Evolutionary conservation across 768 basidiomycete species (phyloP).

Genomic region (Trametes elegans): DNA sequence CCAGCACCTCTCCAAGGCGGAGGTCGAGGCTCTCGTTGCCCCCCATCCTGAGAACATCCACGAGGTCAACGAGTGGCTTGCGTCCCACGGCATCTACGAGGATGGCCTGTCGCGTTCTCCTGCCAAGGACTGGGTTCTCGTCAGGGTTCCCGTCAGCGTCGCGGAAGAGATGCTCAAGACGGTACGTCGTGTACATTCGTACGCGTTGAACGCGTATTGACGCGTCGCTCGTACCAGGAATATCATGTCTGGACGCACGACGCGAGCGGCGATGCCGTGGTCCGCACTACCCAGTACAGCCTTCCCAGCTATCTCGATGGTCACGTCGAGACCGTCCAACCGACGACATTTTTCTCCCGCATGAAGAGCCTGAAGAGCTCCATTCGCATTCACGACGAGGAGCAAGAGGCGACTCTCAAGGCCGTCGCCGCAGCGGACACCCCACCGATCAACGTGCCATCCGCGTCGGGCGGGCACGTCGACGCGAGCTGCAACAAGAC

Average conservation of each 20-base stretch:
- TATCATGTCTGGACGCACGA: slow-evolving; percentile 62
- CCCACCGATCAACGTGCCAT: slow-evolving; percentile 31
- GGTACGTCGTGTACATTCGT: slow-evolving; percentile 35
- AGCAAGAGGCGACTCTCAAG: background rate
- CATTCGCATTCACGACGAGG: slow-evolving; percentile 25
- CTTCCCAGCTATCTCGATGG: slow-evolving; percentile 56
- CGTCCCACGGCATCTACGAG: slow-evolving; percentile 49
- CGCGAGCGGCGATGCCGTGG: slow-evolving; percentile 48
- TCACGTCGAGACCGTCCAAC: slow-evolving; percentile 68
- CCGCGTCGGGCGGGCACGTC: slow-evolving; percentile 28
- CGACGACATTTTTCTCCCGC: slow-evolving; percentile 66
- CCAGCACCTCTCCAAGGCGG: slow-evolving; percentile 53
- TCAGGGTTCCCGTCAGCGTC: slow-evolving; percentile 53
- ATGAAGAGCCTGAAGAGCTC: slow-evolving; percentile 43
- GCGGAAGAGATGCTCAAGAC: slow-evolving; percentile 75
- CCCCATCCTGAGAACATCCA: slow-evolving; percentile 53
- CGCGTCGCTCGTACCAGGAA: slow-evolving; percentile 36
- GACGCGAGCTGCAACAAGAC: slow-evolving; percentile 32
- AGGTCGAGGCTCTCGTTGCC: slow-evolving; percentile 60
- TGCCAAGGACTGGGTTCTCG: slow-evolving; percentile 67
- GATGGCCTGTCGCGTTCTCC: slow-evolving; percentile 52
- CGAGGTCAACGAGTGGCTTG: slow-evolving; percentile 61
- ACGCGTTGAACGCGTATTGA: background rate
- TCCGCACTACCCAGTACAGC: slow-evolving; percentile 70
- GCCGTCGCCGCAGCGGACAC: slow-evolving; percentile 1